Conservation (phyloP, 169 alveolate genomes). For the Cystoisospora suis region DNA sequence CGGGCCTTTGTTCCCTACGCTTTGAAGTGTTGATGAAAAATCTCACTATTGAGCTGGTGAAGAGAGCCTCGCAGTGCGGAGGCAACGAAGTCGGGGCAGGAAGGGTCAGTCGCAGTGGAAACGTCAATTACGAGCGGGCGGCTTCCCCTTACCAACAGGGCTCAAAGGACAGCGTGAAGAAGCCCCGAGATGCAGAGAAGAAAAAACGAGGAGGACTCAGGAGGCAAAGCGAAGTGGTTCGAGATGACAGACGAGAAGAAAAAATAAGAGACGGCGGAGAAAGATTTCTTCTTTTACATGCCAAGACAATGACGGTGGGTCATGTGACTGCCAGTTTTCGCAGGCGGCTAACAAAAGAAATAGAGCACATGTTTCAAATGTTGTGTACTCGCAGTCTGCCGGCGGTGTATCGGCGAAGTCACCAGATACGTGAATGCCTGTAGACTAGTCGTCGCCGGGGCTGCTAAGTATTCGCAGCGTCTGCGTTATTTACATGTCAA, state of each 20-base stretch:
- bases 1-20: not conserved
- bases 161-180: not conserved
- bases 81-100: not conserved
- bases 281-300: not conserved
- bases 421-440: too few species aligned
- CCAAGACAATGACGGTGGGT: constrained; percentile 18
- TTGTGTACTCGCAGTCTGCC: too few species aligned
- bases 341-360: too few species aligned
- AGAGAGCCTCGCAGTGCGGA: not conserved
- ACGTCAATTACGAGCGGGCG: not conserved
- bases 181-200: not conserved
- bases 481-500: too few species aligned
- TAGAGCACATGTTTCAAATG: too few species aligned
- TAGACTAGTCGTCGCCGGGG: too few species aligned
- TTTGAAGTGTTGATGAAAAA: constrained; percentile 4
- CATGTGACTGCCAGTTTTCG: too few species aligned
- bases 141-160: not conserved
- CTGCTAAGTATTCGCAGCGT: too few species aligned
- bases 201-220: not conserved
- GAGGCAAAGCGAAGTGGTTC: not conserved
- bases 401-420: too few species aligned
- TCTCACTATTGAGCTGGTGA: not conserved
- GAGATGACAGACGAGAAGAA: not conserved
- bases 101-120: not conserved
- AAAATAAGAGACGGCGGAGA: not conserved